Conservation (phyloP, 352 stramenopile species). For the Pythium pectinolyticum region DNA sequence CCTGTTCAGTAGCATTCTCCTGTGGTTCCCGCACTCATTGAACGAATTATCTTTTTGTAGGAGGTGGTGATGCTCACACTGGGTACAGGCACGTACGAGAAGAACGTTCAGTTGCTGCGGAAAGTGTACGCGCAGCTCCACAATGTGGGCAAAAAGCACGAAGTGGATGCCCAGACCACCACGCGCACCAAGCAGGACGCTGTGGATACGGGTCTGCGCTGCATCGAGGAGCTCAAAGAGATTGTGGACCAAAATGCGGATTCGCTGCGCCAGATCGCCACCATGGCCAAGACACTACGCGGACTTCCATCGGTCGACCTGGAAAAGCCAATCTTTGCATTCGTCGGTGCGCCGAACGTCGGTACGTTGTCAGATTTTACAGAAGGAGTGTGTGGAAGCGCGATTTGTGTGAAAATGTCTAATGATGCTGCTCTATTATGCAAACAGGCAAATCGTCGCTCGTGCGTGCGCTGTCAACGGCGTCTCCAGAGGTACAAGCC, state of each 20-base stretch:
- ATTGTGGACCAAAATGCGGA: constrained; percentile 30
- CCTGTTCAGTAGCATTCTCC: too few species aligned
- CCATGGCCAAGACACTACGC: constrained; percentile 55
- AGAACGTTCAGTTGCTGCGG: constrained; percentile 68
- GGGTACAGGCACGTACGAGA: constrained; percentile 69
- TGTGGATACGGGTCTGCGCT: constrained; percentile 67
- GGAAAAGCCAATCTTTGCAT: constrained; percentile 80
- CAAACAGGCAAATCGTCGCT: constrained; percentile 77
- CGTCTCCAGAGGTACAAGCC: constrained; percentile 64
- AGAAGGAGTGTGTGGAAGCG: too few species aligned
- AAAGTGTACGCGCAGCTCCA: constrained; percentile 78
- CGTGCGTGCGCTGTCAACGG: constrained; percentile 75
- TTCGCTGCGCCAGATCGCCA: constrained; percentile 28
- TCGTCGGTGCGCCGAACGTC: constrained; percentile 83
- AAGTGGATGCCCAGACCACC: constrained; percentile 61
- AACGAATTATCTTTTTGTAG: constrained; percentile 23
- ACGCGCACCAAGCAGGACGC: constrained; percentile 82
- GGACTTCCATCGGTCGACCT: constrained; percentile 77
- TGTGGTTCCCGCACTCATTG: neutral
- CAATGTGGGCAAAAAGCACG: constrained; percentile 72
- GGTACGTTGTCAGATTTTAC: too few species aligned
- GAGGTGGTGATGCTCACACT: constrained; percentile 83
- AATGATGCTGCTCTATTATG: too few species aligned
- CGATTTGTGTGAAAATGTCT: too few species aligned
- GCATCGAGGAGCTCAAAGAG: constrained; percentile 48